Conservation (phyloP, 2,329 filamentous ascomycete genomes). For the Cyphellophora europaea region DNA sequence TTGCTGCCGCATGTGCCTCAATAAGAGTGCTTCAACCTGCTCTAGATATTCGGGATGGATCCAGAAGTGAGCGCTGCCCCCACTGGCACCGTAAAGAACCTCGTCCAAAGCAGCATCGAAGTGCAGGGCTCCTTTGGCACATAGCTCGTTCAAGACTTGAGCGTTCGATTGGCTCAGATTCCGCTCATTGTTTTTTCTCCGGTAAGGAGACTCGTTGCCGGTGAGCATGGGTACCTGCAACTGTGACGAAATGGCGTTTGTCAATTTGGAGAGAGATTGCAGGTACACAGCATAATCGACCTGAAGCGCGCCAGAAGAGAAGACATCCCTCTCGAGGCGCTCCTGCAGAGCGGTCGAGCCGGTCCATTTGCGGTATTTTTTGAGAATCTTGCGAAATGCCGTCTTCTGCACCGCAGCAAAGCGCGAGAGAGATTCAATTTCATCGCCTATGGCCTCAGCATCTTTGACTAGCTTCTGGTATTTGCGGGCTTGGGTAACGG, state of each 20-base stretch:
- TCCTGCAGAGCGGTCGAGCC: slow-evolving; percentile 55
- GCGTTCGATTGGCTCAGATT: slow-evolving; percentile 17
- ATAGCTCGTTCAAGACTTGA: slow-evolving; percentile 25
- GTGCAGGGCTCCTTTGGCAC: slow-evolving; percentile 32
- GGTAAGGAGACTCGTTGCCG: slow-evolving; percentile 11
- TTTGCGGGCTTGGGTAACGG: slow-evolving; percentile 21
- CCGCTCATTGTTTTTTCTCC: slow-evolving; percentile 11
- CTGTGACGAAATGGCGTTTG: slow-evolving; percentile 9
- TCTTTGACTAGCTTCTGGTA: slow-evolving; percentile 42
- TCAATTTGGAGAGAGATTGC: slow-evolving; percentile 10
- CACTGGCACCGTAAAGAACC: slow-evolving; percentile 35
- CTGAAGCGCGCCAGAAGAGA: slow-evolving; percentile 26
- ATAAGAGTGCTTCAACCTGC: slow-evolving; percentile 42
- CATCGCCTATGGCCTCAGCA: slow-evolving; percentile 51
- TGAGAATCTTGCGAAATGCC: slow-evolving; percentile 73
- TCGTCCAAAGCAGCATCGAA: slow-evolving; percentile 42
- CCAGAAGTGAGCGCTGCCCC: slow-evolving; percentile 43
- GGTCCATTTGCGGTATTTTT: slow-evolving; percentile 87
- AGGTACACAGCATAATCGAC: slow-evolving; percentile 16
- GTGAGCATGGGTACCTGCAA: slow-evolving; percentile 12
- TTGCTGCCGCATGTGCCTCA: slow-evolving; percentile 36
- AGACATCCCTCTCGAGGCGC: slow-evolving; percentile 58
- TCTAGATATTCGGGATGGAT: slow-evolving; percentile 45
- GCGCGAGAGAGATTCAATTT: slow-evolving; percentile 59
- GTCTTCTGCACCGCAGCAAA: slow-evolving; percentile 66